Base-by-base conservation (phyloP, 108 stramenopile species). In the Cyclotella cryptica region DNA sequence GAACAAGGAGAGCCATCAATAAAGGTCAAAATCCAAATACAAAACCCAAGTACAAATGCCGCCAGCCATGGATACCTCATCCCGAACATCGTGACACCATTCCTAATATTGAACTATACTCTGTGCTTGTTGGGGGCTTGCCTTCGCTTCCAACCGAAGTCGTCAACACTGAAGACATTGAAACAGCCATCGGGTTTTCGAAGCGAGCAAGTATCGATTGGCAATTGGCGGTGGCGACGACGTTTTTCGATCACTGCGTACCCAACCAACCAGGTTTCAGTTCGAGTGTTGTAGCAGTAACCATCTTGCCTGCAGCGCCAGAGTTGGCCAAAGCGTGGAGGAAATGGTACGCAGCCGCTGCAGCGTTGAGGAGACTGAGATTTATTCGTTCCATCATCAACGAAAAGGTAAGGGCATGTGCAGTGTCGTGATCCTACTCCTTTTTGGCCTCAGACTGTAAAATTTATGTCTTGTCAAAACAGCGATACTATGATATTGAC, bases 191-290 rank as follows among this genome's bases (percentile, higher is more conserved):
- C 40, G 59, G 69, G 15, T 64, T 74, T 35, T 72, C 88, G 15
- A 79, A 69, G 30, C 27, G 51, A n/a, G 83, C 72, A 17, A 86
- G 78, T 55, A 85, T 92, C 30, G 91, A 96, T 57, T 96, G 95
- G 95, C 95, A 96, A 42, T 68, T 93, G 51, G 85, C 90, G 17
- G 86, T 96, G 22, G 89, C 91, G 0, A 84, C 88, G 0, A 86
- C 90, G 17, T 94, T 92, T 78, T 94, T 94, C 71, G 90, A 94
- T 76, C 91, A 92, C 44, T 94, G 91, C 62, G 90, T 94, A 10
- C 93, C 93, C 24, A 94, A 92, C 79, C 90, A 89, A 54, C 93
- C 91, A 12, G 93, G 93, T 22, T 94, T 90, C 73, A 87, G 85
- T 67, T 90, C 89, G 29, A 89, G 88, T 71, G 91, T 96, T 42